phyloP scores from a whole-genome alignment of 192 early-diverging fungal genomes.

The Allomyces arbusculus region DNA sequence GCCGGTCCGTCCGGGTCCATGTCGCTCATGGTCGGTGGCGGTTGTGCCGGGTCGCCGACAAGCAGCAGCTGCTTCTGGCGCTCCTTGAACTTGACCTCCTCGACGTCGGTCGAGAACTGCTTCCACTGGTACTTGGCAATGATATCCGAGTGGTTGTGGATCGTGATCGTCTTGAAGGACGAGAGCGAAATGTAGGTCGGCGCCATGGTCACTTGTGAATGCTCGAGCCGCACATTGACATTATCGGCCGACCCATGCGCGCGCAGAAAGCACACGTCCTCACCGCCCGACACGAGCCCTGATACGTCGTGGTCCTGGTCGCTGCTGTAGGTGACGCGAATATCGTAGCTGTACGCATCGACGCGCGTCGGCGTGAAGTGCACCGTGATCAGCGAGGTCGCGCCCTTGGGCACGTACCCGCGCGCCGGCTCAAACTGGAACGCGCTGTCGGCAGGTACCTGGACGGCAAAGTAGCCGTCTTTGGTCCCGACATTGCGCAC shows the following conservation, averaged over 20 bases:
- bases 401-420: no score
- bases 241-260: constrained; percentile 23
- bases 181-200: constrained; percentile 29
- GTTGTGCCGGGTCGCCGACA: no score
- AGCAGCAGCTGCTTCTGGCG: constrained; percentile 10
- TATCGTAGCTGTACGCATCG: no score
- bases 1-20: not conserved
- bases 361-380: no score
- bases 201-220: constrained; percentile 18
- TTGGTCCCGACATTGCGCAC: constrained; percentile 36
- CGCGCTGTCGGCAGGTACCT: not conserved
- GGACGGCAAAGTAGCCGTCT: constrained; percentile 21
- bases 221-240: constrained; percentile 30
- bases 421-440: no score
- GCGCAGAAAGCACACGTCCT: constrained; percentile 4
- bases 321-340: no score
- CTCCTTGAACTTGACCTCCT: constrained; percentile 17
- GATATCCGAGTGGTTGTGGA: constrained; percentile 26
- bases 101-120: constrained; percentile 17
- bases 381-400: no score
- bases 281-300: no score
- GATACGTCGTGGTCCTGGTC: no score
- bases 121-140: constrained; percentile 35
- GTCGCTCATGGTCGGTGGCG: no score
- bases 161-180: constrained; percentile 19